Base-by-base conservation (phyloP, 2,329 filamentous ascomycete genomes). In the Exophiala lecanii-corni region DNA sequence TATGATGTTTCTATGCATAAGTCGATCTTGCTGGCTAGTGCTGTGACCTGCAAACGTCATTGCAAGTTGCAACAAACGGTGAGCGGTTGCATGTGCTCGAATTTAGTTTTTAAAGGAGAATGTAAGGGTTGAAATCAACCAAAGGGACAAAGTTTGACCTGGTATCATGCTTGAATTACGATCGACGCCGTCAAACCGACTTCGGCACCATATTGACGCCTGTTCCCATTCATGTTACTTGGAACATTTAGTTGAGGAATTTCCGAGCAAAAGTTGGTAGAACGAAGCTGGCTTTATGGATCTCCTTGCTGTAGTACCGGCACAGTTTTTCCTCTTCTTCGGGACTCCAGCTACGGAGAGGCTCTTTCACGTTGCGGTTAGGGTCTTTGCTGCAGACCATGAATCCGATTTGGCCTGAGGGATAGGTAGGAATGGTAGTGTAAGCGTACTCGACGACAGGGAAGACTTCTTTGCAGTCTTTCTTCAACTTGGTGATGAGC, bases 371-470 rank as follows among this genome's bases (percentile, higher is more conserved):
- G 70, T 98, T 79, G 67, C 82, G 80, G 63, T 71, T 81, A 65
- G 81, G 74, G 65, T 97, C 91, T 81, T 98, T 97, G 83, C 78
- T 86, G 82, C 92, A 97, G 64, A 98, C 87, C 89, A 98, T 96
- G 83, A 98, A 98, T 65, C 92, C 92, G 62, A 98, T 98, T 76
- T 98, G 92, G 65, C 92, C 92, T 44, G 88, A 94, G 56, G 92
- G 92, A 77, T 98, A 98, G 64, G 92, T 98, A 47, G 92, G 92
- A 69, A 98, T 98, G 61, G 91, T 97, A 62, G 70, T 97, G 80
- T 96, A 98, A 59, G 86, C 92, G 74, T 97, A 98, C 74, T 98
- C 92, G 67, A 86, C 92, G 52, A 87, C 86, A 55, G 92, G 89
- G 83, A 98, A 98, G 69, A 98, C 86, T 69, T 92, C 84, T 69